Conservation (phyloP, 148 eudicot genomes). For the Rheum nobile region DNA sequence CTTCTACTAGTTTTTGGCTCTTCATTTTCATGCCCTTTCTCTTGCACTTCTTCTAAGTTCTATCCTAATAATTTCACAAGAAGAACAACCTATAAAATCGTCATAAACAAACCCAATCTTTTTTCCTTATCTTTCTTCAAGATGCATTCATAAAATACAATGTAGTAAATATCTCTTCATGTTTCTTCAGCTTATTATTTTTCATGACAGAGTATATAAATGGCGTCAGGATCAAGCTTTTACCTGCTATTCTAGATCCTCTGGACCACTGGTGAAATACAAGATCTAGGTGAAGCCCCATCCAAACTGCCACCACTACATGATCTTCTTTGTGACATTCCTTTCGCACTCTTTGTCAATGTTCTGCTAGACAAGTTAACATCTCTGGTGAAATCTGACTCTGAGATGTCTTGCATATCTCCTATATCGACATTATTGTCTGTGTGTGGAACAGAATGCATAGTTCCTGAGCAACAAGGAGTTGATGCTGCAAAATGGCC, state of each 20-base stretch:
- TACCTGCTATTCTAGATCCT: constrained; percentile 14
- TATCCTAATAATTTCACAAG: not conserved
- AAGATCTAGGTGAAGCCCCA: constrained; percentile 18
- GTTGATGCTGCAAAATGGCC: constrained; percentile 24
- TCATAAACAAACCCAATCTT: no score
- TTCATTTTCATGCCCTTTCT: not conserved
- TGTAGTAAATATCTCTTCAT: not conserved
- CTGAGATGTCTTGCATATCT: constrained; percentile 11
- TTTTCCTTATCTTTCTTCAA: not conserved
- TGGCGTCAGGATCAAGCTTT: not conserved
- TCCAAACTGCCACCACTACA: constrained; percentile 26
- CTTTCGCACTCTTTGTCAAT: not conserved
- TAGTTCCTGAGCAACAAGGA: constrained; percentile 18
- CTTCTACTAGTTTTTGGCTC: not conserved
- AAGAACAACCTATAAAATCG: not conserved
- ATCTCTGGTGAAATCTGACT: constrained; percentile 7
- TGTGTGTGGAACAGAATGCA: constrained; percentile 12
- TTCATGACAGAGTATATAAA: not conserved
- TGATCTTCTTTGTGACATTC: constrained; percentile 15
- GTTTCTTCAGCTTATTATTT: not conserved
- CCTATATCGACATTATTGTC: constrained; percentile 18
- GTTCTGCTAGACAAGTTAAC: constrained; percentile 13
- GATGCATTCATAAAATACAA: not conserved
- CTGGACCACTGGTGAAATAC: constrained; percentile 19
- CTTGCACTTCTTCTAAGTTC: no score